Percentiles rank a stretch among this genome's conserved stretches.
Evolutionary conservation across 805 yeast genomes (phyloP).

Genomic region (Monosporozyma siamensis): DNA sequence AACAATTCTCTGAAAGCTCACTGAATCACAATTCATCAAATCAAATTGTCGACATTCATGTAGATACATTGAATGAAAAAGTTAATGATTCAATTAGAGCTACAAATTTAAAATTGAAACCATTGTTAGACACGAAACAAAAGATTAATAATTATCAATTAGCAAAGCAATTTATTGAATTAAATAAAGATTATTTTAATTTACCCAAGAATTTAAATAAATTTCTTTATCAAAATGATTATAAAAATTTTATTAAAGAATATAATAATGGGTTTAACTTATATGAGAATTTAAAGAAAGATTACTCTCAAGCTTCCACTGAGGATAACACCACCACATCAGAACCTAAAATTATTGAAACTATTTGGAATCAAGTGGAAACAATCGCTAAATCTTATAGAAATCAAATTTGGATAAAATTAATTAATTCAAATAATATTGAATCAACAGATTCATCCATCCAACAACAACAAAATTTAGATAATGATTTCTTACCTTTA

Average conservation of each 20-base stretch:
- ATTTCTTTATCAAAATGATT: slow-evolving; percentile 42
- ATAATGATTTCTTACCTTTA: slow-evolving; percentile 29
- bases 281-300: slow-evolving; percentile 12
- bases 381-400: slow-evolving; percentile 46
- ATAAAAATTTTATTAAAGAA: slow-evolving; percentile 47
- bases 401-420: slow-evolving; percentile 41
- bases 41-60: slow-evolving; percentile 16
- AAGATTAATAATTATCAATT: slow-evolving; percentile 41
- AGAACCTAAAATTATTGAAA: slow-evolving; percentile 32
- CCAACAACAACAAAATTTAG: neutral
- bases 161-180: slow-evolving; percentile 43
- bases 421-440: slow-evolving; percentile 23
- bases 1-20: slow-evolving; percentile 35
- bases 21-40: slow-evolving; percentile 11
- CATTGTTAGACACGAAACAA: slow-evolving; percentile 43
- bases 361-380: slow-evolving; percentile 51
- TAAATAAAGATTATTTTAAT: slow-evolving; percentile 45
- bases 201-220: slow-evolving; percentile 42
- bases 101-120: slow-evolving; percentile 47
- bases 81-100: slow-evolving; percentile 42
- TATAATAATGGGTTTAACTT: slow-evolving; percentile 42
- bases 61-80: slow-evolving; percentile 33
- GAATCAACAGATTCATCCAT: neutral
- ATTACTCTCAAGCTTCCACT: neutral
- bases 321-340: neutral